A percentile compares a stretch with the other conserved stretches of the same genome.
phyloP scores from a whole-genome alignment of 805 yeast genomes.

The Scheffersomyces amazonensis region DNA sequence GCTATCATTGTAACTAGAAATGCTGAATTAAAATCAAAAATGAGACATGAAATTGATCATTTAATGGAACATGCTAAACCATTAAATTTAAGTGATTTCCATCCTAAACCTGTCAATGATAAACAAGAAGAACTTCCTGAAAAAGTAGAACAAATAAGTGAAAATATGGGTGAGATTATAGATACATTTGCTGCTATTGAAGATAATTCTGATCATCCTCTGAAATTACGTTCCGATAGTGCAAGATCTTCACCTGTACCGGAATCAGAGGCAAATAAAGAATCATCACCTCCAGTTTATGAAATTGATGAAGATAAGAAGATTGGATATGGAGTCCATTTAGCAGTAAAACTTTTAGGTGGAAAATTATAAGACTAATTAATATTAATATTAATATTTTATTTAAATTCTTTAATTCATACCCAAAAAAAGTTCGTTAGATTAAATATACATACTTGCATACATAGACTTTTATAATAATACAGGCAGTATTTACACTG shows the following conservation, averaged over 20 bases:
- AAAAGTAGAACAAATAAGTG: neutral
- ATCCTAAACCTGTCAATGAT: constrained; percentile 21
- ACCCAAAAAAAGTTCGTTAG: too few species aligned
- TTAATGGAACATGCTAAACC: constrained; percentile 51
- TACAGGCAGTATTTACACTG: too few species aligned
- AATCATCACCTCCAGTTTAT: constrained; percentile 6
- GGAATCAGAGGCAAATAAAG: neutral
- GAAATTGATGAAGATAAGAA: constrained; percentile 55
- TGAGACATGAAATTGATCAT: constrained; percentile 64
- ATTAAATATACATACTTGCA: too few species aligned
- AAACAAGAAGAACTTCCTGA: neutral
- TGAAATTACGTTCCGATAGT: neutral
- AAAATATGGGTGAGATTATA: neutral
- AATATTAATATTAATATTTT: too few species aligned
- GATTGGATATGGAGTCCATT: constrained; percentile 58
- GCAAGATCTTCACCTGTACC: neutral
- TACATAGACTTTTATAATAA: too few species aligned
- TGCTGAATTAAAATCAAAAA: constrained; percentile 48
- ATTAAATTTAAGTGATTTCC: constrained; percentile 59
- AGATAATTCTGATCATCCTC: neutral
- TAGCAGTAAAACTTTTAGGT: constrained; percentile 64
- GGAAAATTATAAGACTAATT: constrained; percentile 45
- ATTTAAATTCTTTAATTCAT: too few species aligned
- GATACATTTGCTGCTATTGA: neutral
- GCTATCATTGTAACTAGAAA: constrained; percentile 76